Percentiles rank a stretch among this genome's conserved stretches.
phyloP scores from a whole-genome alignment of 495 filamentous ascomycete species.

The Hypoxylon fuscum region DNA sequence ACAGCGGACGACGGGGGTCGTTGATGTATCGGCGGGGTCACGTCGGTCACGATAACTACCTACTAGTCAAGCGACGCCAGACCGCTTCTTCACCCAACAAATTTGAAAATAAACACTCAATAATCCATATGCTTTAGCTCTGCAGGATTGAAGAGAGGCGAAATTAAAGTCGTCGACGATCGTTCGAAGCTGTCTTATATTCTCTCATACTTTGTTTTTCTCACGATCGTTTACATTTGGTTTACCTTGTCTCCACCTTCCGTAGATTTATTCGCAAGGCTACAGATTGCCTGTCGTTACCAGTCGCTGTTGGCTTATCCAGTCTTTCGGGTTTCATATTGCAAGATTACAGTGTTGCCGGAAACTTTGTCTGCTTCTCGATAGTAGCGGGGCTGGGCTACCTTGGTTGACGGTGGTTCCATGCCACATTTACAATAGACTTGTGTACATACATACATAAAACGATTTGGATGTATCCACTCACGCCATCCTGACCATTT shows the following conservation, averaged over 20 bases:
- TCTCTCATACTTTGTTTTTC: conserved; percentile 19
- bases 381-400: conserved; percentile 6
- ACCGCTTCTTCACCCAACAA: conserved; percentile 42
- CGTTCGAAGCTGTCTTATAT: conserved; percentile 6
- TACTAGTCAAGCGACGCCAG: conserved; percentile 37
- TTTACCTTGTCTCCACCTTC: conserved; percentile 4
- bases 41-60: conserved; percentile 35
- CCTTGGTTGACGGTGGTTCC: conserved; percentile 8
- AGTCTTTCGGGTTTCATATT: background rate
- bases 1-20: conserved; percentile 30
- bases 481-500: conserved; percentile 10
- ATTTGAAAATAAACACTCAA: conserved; percentile 27
- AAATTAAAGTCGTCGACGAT: conserved; percentile 22
- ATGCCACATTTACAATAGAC: conserved; percentile 14
- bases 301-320: conserved; percentile 6
- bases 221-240: background rate
- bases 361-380: background rate
- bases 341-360: conserved; percentile 8
- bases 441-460: conserved; percentile 9
- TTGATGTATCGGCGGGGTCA: conserved; percentile 31
- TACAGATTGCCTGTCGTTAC: conserved; percentile 8
- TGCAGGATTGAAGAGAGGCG: conserved; percentile 18
- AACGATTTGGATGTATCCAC: conserved; percentile 29
- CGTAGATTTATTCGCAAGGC: too few species aligned
- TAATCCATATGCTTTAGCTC: conserved; percentile 22